A percentile compares a stretch with the other conserved stretches of the same genome.
Conservation (phyloP, 257 asterid genomes). For the Paulownia fortunei region DNA sequence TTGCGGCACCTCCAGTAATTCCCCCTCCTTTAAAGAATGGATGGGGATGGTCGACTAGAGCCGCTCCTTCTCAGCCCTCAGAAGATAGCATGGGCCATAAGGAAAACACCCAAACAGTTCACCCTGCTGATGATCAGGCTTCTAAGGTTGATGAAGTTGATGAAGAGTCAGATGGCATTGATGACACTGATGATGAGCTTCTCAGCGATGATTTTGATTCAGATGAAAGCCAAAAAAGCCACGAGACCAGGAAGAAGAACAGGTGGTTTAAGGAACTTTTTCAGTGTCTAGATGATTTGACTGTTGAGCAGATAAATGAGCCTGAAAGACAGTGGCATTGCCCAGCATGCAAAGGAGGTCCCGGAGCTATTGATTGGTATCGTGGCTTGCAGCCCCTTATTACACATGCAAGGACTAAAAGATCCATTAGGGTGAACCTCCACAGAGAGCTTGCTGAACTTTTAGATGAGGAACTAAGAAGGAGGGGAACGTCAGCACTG, state of each 20-base stretch:
- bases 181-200: slow-evolving; percentile 58
- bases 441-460: slow-evolving; percentile 64
- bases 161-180: slow-evolving; percentile 45
- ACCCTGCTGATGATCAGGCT: slow-evolving; percentile 30
- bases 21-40: slow-evolving; percentile 62
- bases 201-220: slow-evolving; percentile 57
- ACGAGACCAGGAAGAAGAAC: slow-evolving; percentile 53
- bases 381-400: slow-evolving; percentile 60
- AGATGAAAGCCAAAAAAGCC: slow-evolving; percentile 57
- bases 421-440: slow-evolving; percentile 62
- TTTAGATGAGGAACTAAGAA: slow-evolving; percentile 51
- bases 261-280: slow-evolving; percentile 60
- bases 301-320: slow-evolving; percentile 55
- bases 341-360: slow-evolving; percentile 73
- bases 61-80: slow-evolving; percentile 34
- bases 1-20: slow-evolving; percentile 35
- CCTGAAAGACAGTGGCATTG: slow-evolving; percentile 73
- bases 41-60: slow-evolving; percentile 56
- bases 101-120: slow-evolving; percentile 16
- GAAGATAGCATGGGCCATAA: slow-evolving; percentile 27
- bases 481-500: slow-evolving; percentile 57
- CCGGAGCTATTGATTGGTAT: slow-evolving; percentile 76
- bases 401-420: slow-evolving; percentile 55
- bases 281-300: slow-evolving; percentile 46
- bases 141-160: slow-evolving; percentile 26